These are phyloP conservation scores for Trypanosomatidae sp. DNA, from an alignment of 208 protist genomes.

Conservation along the genomic window DNA sequence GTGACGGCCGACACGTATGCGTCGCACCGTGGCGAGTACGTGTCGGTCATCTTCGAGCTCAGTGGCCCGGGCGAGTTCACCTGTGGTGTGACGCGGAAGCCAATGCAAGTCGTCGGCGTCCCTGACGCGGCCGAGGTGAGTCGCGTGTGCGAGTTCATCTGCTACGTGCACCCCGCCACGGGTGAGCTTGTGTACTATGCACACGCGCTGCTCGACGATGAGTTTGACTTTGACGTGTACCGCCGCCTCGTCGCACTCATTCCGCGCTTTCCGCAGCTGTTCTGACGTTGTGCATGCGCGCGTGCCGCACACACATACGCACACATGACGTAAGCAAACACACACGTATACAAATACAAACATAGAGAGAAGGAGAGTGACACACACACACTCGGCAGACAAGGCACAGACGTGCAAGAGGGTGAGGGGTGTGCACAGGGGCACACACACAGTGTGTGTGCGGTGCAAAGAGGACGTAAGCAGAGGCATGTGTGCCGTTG, in stretches of 20 bases:
- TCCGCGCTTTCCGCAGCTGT: conserved; percentile 71
- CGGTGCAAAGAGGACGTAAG: too few species aligned
- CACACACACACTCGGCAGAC: too few species aligned
- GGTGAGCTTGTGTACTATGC: conserved; percentile 68
- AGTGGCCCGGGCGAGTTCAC: conserved; percentile 56
- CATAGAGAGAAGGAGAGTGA: not conserved
- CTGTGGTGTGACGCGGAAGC: conserved; percentile 49
- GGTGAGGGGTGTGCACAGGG: too few species aligned
- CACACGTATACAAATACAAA: not conserved
- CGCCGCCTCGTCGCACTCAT: conserved; percentile 57
- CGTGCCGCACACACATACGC: too few species aligned
- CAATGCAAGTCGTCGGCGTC: conserved; percentile 46
- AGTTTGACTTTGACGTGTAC: conserved; percentile 87
- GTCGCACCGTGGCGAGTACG: conserved; percentile 69
- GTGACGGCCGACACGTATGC: conserved; percentile 49
- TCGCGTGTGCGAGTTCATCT: conserved; percentile 84
- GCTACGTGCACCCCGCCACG: conserved; percentile 73
- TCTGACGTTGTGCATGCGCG: too few species aligned
- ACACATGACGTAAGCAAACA: not conserved
- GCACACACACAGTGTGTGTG: too few species aligned
- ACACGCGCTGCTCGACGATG: conserved; percentile 79
- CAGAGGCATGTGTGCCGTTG: too few species aligned
- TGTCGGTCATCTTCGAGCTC: conserved; percentile 72
- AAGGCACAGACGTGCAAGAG: too few species aligned
- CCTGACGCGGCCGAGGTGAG: conserved; percentile 61